phyloP scores from a whole-genome alignment of 192 early-diverging fungal genomes.

The Backusella sp. region DNA sequence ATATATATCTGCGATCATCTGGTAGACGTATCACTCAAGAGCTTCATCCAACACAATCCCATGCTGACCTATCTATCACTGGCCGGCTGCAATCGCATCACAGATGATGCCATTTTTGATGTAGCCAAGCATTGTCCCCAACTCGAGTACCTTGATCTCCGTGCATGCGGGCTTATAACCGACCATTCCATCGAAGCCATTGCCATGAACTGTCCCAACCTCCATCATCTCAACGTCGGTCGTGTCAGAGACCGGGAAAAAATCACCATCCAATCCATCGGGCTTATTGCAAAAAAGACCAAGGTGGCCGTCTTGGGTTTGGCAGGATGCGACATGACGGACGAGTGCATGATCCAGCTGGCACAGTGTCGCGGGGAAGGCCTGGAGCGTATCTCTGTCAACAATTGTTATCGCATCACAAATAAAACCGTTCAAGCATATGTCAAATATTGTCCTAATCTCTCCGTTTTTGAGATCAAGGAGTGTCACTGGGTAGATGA shows the following conservation, averaged over 20 bases:
- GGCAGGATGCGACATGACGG: slow-evolving; percentile 48
- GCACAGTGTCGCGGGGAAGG: slow-evolving; percentile 33
- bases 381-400: slow-evolving; percentile 47
- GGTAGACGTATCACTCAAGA: slow-evolving; percentile 36
- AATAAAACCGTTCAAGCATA: slow-evolving; percentile 43
- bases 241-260: slow-evolving; percentile 40
- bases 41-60: slow-evolving; percentile 33
- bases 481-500: slow-evolving; percentile 49
- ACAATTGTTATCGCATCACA: slow-evolving; percentile 43
- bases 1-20: slow-evolving; percentile 57
- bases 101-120: slow-evolving; percentile 38
- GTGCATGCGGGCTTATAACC: slow-evolving; percentile 44
- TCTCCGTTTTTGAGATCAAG: slow-evolving; percentile 53
- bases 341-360: slow-evolving; percentile 45
- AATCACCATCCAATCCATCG: slow-evolving; percentile 45
- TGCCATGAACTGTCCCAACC: slow-evolving; percentile 33
- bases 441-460: slow-evolving; percentile 43
- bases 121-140: slow-evolving; percentile 44
- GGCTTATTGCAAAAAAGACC: slow-evolving; percentile 44
- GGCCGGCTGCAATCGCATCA: slow-evolving; percentile 49
- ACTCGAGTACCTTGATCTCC: slow-evolving; percentile 44
- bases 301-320: slow-evolving; percentile 44
- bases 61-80: slow-evolving; percentile 40
- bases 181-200: slow-evolving; percentile 43
- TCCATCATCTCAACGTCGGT: slow-evolving; percentile 52